A percentile compares a stretch with the other conserved stretches of the same genome.
Evolutionary conservation across 2,329 filamentous ascomycete species (phyloP).

Genomic region (Aspergillus pseudoterreus): DNA sequence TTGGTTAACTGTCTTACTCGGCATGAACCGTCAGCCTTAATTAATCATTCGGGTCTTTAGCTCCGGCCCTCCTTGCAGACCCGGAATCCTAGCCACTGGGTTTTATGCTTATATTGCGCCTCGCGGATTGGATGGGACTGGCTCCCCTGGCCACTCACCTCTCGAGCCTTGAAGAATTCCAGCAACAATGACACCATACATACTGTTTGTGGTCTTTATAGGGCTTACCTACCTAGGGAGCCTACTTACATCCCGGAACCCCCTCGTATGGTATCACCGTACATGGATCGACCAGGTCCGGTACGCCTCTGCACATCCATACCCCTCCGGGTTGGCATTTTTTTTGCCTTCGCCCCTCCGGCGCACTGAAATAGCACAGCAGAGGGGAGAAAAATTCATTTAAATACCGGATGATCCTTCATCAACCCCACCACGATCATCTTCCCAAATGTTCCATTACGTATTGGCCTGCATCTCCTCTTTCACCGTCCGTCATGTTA

Average conservation of each 20-base stretch:
- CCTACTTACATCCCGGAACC: no score
- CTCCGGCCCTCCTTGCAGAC: slow-evolving; percentile 1
- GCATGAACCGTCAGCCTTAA: slow-evolving; percentile 6
- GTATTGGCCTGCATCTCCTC: not conserved
- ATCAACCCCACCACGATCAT: slow-evolving; percentile 6
- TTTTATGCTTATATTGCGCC: not conserved
- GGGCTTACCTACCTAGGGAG: no score
- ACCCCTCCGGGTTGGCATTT: not conserved
- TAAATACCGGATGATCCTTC: slow-evolving; percentile 3
- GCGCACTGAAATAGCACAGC: not conserved
- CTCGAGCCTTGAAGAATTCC: no score
- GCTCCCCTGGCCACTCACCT: no score
- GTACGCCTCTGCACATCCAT: slow-evolving; percentile 2
- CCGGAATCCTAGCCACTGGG: not conserved
- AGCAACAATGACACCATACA: no score
- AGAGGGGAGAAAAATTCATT: not conserved
- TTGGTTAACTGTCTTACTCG: not conserved
- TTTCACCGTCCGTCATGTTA: not conserved
- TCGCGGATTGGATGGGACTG: not conserved
- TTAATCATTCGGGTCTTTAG: slow-evolving; percentile 1
- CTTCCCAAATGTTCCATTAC: not conserved
- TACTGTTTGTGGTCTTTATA: no score
- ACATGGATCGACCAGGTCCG: no score
- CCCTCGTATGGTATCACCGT: no score
- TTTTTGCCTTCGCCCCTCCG: slow-evolving; percentile 3